Evolutionary conservation across 768 basidiomycete species (phyloP).

Genomic region (Termitomyces sp.): DNA sequence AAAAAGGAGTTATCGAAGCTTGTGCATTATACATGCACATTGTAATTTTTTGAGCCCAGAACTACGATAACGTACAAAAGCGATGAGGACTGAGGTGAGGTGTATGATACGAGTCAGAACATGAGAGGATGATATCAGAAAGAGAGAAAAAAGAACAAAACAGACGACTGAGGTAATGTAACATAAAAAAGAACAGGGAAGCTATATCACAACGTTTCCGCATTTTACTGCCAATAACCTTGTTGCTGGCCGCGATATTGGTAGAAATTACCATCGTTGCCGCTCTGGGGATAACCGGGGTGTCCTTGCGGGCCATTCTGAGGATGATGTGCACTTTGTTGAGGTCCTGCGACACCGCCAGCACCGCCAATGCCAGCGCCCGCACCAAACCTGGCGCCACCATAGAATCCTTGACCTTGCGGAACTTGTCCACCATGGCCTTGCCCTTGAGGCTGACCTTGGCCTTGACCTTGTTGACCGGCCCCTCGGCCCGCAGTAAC

Average conservation of each 20-base stretch:
- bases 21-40: constrained; percentile 11
- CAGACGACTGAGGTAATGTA: constrained; percentile 7
- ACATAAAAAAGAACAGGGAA: constrained; percentile 7
- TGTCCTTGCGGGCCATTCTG: constrained; percentile 48
- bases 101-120: constrained; percentile 16
- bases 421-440: constrained; percentile 42
- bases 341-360: constrained; percentile 34
- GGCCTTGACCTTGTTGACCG: constrained; percentile 36
- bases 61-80: constrained; percentile 17
- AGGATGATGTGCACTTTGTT: constrained; percentile 36
- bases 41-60: constrained; percentile 10
- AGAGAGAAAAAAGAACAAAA: constrained; percentile 6
- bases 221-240: constrained; percentile 52
- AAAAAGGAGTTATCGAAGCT: not conserved
- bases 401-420: constrained; percentile 47
- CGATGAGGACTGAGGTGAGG: constrained; percentile 15
- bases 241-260: constrained; percentile 66
- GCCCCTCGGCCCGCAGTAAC: constrained; percentile 40
- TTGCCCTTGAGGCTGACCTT: constrained; percentile 49
- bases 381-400: constrained; percentile 37
- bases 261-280: constrained; percentile 64
- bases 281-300: constrained; percentile 59
- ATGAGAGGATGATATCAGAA: constrained; percentile 11
- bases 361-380: constrained; percentile 29
- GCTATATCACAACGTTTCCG: constrained; percentile 4